Base-by-base conservation (phyloP, 1,284 basidiomycete genomes). In the Anthracocystis walkeri region DNA sequence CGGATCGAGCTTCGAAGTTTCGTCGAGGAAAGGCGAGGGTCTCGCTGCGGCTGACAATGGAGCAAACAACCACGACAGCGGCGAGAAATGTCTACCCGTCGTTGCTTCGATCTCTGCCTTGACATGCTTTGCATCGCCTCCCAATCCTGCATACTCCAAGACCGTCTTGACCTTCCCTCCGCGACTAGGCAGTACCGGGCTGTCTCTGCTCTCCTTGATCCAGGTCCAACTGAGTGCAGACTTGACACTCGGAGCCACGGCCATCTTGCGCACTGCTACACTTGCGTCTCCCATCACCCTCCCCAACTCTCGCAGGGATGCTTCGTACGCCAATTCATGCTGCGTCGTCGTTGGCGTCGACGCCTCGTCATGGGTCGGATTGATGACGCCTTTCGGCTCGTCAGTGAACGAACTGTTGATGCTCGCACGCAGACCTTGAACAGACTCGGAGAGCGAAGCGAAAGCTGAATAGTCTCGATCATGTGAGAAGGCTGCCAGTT, bases 181-280 rank as follows among this genome's bases (percentile, higher is more conserved):
- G 4, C 48, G 45, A 21, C 73, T 78, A 16, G 90, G 90, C 23
- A 91, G 87, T 63, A 89, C 88, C 0, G 87, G 83, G 82, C 93
- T 91, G 80, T 97, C 90, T 23, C 96, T 89, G 1, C 91, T 94
- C 84, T 98, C 94, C 23, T 89, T 87, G 0, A 89, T 87, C 86
- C 90, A 93, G 0, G 90, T 90, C 81, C 98, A 93, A 7, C 91
- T 91, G 1, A 99, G 61, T 0, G 94, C 89, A 0, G 94, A 94
- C 86, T 98, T 99, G 73, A 91, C 61, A 31, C 63, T 81, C 20
- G 51, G 55, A 3, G 53, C 31, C 12, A 44, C 50, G 2, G 71
- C 58, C 46, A 64, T 58, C 68, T 58, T 69, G 29, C 63, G 65
- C 62, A 54, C 23, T 7, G 59, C 65, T 4, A 82, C 63, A 41